Evolutionary conservation across 306 rosid genomes (phyloP), one percentile per base, ranked within the genome.

Genomic region (Vigna nakashimae): DNA sequence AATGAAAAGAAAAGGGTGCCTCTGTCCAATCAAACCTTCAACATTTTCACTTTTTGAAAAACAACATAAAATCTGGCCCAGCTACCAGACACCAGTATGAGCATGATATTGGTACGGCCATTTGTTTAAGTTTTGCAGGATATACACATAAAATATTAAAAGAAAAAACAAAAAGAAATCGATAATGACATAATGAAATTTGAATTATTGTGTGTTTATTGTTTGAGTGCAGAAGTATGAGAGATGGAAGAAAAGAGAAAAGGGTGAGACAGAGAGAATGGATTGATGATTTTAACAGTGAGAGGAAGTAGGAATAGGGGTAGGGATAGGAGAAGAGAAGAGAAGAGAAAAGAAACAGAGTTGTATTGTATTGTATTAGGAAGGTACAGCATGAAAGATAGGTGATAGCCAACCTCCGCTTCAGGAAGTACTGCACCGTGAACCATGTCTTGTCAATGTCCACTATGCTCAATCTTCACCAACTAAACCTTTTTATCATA

Each of bases 371-470:
- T 42, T 42, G 50, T 45, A 45, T 45, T 16, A 45, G 16, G 14
- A 36, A 42, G 63, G 75, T 59, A 74, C 78, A 43, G 57, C n/a
- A 74, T 74, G 59, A 16, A n/a, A 30, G 14, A 32, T 62, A 62
- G 68, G 22, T 18, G 5, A n/a, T 15, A 30, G 20, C 1, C 17
- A 26, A 9, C 1, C 17, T 8, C 10, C 3, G 7, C 0, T 38
- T 40, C 30, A 17, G 70, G 2, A 65, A 38, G 70, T 40, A 65
- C 51, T 20, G 5, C 72, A 34, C 51, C 63, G 40, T 75, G 51
- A 68, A 49, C 6, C 64, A 63, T 16, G 79, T 75, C 63, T 63
- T 75, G 52, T 75, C 63, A 49, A 16, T 9, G 71, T 75, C 79
- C 14, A 63, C 12, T 12, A 0, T 0, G 36, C 3, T 66, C 71